phyloP scores from a whole-genome alignment of 1,284 basidiomycete genomes.

The Austroboletus olivaceoglutinosus region DNA sequence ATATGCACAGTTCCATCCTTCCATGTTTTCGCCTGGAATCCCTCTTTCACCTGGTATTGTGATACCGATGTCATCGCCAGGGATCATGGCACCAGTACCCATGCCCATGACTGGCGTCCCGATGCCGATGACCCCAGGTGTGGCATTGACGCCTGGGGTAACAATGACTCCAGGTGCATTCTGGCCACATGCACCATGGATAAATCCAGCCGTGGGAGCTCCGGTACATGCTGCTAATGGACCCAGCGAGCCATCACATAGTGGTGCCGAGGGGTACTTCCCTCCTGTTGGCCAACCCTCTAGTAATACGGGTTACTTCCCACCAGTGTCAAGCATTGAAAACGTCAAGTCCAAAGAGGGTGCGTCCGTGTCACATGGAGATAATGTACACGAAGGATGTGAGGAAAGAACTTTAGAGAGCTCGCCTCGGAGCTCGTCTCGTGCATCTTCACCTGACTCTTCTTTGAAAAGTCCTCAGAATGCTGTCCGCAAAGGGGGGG shows the following conservation, averaged over 20 bases:
- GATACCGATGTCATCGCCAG: slow-evolving; percentile 27
- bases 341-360: slow-evolving; percentile 42
- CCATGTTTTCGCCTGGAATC: slow-evolving; percentile 33
- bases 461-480: slow-evolving; percentile 11
- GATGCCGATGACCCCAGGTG: slow-evolving; percentile 58
- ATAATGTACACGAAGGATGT: slow-evolving; percentile 4
- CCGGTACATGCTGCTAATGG: slow-evolving; percentile 43
- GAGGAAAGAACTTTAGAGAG: slow-evolving; percentile 7
- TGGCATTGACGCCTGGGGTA: slow-evolving; percentile 66
- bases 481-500: slow-evolving; percentile 11
- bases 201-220: slow-evolving; percentile 69
- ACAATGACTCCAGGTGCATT: slow-evolving; percentile 70
- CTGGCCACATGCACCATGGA: slow-evolving; percentile 56
- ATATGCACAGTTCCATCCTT: slow-evolving; percentile 23
- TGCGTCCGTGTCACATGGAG: slow-evolving; percentile 1
- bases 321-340: slow-evolving; percentile 41
- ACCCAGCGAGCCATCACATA: slow-evolving; percentile 12
- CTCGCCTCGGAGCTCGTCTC: slow-evolving; percentile 9
- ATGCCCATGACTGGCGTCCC: slow-evolving; percentile 25
- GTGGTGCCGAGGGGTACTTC: slow-evolving; percentile 41
- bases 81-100: slow-evolving; percentile 21
- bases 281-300: slow-evolving; percentile 34
- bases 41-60: slow-evolving; percentile 33
- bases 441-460: slow-evolving; percentile 11
- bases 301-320: slow-evolving; percentile 38